phyloP scores from a whole-genome alignment of 1,284 basidiomycete species.

The Cryptococcus depauperatus region DNA sequence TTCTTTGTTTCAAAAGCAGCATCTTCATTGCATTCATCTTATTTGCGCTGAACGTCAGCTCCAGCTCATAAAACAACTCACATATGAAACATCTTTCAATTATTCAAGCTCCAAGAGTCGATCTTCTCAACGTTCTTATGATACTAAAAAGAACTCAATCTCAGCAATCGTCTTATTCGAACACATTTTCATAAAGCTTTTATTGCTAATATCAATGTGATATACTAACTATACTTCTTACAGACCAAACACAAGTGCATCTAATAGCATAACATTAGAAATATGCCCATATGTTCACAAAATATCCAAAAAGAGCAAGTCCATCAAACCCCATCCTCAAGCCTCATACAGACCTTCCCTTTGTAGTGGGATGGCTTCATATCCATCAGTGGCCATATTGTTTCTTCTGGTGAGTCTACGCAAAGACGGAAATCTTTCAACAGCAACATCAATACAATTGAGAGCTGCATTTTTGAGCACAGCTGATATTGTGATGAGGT shows the following conservation, averaged over 20 bases:
- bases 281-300: neutral
- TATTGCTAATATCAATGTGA: neutral
- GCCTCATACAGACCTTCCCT: slow-evolving; percentile 2
- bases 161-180: neutral
- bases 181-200: neutral
- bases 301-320: neutral
- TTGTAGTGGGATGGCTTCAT: slow-evolving; percentile 33
- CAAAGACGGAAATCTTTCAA: no score
- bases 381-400: slow-evolving; percentile 15
- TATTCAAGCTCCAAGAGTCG: no score
- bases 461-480: no score
- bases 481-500: no score
- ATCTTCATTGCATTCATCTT: no score
- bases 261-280: neutral
- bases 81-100: no score
- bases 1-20: no score
- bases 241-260: neutral
- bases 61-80: no score
- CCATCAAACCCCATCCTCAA: neutral
- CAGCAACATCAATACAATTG: no score
- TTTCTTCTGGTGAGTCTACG: slow-evolving; percentile 6
- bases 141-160: no score
- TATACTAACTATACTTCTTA: neutral
- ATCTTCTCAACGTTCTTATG: no score
- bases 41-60: no score